These are phyloP conservation scores for Xerocomellus intermedius DNA, from an alignment of 768 basidiomycete genomes.

Conservation along the genomic window DNA sequence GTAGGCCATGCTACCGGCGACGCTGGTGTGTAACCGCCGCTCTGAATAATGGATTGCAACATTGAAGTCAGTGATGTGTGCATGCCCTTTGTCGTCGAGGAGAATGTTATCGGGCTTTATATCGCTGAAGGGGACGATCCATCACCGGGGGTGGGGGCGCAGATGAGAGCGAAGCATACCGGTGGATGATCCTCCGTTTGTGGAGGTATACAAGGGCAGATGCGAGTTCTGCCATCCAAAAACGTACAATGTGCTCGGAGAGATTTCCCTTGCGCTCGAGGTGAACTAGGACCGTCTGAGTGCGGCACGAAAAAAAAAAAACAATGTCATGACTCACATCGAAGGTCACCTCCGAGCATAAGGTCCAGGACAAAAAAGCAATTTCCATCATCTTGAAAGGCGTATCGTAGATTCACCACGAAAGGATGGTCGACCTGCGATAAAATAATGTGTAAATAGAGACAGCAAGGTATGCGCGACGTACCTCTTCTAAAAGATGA, in stretches of 20 bases:
- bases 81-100: conserved; percentile 90
- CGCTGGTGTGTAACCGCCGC: conserved; percentile 81
- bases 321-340: conserved; percentile 56
- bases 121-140: conserved; percentile 53
- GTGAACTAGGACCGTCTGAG: conserved; percentile 57
- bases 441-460: conserved; percentile 7
- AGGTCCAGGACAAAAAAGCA: conserved; percentile 98
- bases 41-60: conserved; percentile 98
- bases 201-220: conserved; percentile 89
- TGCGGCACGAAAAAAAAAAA: neutral
- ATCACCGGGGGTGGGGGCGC: conserved; percentile 6
- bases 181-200: conserved; percentile 88
- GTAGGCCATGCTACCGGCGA: conserved; percentile 98
- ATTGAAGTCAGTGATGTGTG: conserved; percentile 98
- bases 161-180: conserved; percentile 47
- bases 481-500: conserved; percentile 86
- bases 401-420: conserved; percentile 87
- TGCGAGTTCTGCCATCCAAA: conserved; percentile 88
- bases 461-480: conserved; percentile 6
- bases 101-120: conserved; percentile 98
- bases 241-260: conserved; percentile 69
- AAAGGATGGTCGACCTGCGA: conserved; percentile 83
- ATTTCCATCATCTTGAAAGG: conserved; percentile 96
- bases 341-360: conserved; percentile 93
- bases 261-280: conserved; percentile 69